These are phyloP conservation scores for Hymenoscyphus repandus DNA, from an alignment of 2,329 filamentous ascomycete genomes.

Conservation along the genomic window DNA sequence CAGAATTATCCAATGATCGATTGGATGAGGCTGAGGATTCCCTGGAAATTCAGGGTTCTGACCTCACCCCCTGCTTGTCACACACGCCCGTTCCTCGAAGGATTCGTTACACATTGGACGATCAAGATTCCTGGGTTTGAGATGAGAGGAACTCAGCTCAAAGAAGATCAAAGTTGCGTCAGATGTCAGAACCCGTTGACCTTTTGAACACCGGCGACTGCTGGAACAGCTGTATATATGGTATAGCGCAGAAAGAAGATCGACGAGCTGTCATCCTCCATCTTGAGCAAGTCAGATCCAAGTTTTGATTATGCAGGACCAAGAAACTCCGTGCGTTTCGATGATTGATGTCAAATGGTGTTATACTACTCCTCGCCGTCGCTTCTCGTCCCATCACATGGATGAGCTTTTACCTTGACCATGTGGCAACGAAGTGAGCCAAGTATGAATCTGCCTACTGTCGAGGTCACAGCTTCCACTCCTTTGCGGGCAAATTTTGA, in stretches of 20 bases:
- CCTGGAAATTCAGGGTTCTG: not conserved
- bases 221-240: conserved; percentile 4
- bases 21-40: not conserved
- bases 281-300: not conserved
- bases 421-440: conserved; percentile 4
- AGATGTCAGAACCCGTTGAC: not conserved
- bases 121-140: conserved; percentile 11
- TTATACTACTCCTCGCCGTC: conserved; percentile 4
- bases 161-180: not conserved
- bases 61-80: not conserved
- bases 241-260: not conserved
- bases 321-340: conserved; percentile 8
- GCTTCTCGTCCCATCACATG: not conserved
- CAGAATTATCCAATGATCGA: not conserved
- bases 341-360: conserved; percentile 3
- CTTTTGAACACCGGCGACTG: conserved; percentile 1
- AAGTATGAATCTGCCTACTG: conserved; percentile 3
- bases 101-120: conserved; percentile 10
- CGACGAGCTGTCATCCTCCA: not conserved
- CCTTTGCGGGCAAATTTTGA: conserved; percentile 6
- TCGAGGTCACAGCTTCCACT: conserved; percentile 7
- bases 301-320: not conserved
- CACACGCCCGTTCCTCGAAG: conserved; percentile 1
- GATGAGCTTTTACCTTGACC: conserved; percentile 2
- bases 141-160: conserved; percentile 1